A percentile compares a stretch with the other conserved stretches of the same genome.
These are phyloP conservation scores for Tetrahymena malaccensis DNA, from an alignment of 73 alveolate species.

Conservation along the genomic window DNA sequence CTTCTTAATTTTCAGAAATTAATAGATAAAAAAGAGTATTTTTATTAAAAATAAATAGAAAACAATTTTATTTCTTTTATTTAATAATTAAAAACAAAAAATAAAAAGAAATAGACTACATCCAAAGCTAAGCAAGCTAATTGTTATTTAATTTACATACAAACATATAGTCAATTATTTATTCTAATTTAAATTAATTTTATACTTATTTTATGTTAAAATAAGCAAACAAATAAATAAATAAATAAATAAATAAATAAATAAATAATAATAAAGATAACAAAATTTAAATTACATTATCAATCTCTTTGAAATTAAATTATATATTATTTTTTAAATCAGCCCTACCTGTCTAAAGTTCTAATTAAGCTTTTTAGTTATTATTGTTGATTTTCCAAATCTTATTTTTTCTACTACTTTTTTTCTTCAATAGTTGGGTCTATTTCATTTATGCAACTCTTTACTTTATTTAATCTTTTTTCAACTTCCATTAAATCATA, in stretches of 20 bases:
- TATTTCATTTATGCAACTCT: neutral
- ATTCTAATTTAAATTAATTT: no score
- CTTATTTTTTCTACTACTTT: neutral
- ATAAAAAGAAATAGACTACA: neutral
- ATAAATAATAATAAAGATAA: no score
- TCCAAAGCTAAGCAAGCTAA: no score
- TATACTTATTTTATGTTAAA: no score
- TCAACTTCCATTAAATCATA: neutral
- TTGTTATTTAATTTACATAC: no score
- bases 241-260: no score
- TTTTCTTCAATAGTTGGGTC: neutral
- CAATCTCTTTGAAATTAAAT: neutral
- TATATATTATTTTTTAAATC: neutral
- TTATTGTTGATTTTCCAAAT: neutral
- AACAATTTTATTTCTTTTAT: neutral
- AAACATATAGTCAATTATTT: no score
- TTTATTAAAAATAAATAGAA: no score
- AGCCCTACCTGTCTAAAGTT: neutral
- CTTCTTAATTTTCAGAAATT: neutral
- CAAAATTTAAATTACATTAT: no score
- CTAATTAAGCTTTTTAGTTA: neutral
- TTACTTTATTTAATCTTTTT: neutral
- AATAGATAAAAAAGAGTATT: neutral
- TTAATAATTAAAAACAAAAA: neutral
- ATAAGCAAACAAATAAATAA: no score